Evolutionary conservation across 2,329 filamentous ascomycete species (phyloP).

Genomic region (Remersonia thermophila): DNA sequence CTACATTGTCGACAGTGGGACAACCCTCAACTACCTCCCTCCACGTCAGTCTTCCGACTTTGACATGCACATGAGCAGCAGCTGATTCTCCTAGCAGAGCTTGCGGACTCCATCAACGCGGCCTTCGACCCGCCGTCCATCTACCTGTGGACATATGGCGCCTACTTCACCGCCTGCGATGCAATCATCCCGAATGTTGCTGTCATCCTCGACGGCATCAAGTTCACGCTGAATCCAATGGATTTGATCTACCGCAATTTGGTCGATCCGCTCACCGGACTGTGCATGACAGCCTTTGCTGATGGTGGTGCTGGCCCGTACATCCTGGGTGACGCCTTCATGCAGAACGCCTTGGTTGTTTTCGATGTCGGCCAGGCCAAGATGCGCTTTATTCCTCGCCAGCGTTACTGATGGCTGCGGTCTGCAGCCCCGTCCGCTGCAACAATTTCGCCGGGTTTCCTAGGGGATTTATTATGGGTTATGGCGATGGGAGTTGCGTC

Average conservation of each 20-base stretch:
- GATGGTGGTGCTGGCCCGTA: constrained; percentile 34
- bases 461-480: no score
- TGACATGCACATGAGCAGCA: no score
- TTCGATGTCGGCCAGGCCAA: constrained; percentile 20
- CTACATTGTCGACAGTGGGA: constrained; percentile 41
- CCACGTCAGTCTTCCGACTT: constrained; percentile 26
- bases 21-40: constrained; percentile 38
- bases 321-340: constrained; percentile 37
- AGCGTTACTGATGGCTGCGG: constrained; percentile 11
- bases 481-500: no score
- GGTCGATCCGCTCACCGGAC: constrained; percentile 31
- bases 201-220: constrained; percentile 30
- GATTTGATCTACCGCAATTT: constrained; percentile 35
- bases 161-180: constrained; percentile 38
- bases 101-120: constrained; percentile 33
- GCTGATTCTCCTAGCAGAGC: constrained; percentile 2
- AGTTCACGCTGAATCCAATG: constrained; percentile 35
- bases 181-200: constrained; percentile 34
- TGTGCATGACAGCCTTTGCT: constrained; percentile 36
- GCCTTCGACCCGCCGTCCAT: constrained; percentile 34
- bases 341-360: constrained; percentile 38
- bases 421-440: no score
- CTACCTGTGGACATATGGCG: constrained; percentile 34
- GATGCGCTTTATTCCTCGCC: constrained; percentile 19
- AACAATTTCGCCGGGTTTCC: no score